Conservation (phyloP, 805 yeast species). For the Myxozyma nipponensis region DNA sequence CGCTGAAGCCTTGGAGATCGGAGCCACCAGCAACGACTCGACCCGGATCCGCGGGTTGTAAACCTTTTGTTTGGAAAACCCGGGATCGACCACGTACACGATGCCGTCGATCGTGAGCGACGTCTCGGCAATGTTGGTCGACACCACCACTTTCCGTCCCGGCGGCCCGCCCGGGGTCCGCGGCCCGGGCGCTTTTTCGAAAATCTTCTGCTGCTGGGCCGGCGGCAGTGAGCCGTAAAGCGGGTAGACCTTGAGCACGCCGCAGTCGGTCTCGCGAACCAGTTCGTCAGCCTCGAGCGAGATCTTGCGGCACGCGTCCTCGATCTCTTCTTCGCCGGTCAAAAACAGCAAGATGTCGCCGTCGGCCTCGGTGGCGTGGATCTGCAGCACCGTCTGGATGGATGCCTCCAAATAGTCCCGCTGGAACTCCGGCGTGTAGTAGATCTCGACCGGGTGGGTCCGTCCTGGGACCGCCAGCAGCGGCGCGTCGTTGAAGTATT, state of each 20-base stretch:
- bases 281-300: constrained; percentile 84
- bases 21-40: constrained; percentile 88
- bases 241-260: constrained; percentile 87
- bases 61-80: constrained; percentile 93
- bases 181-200: constrained; percentile 82
- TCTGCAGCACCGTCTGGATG: constrained; percentile 89
- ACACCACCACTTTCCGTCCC: constrained; percentile 89
- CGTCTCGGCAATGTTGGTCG: constrained; percentile 97
- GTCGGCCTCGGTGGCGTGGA: constrained; percentile 92
- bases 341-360: constrained; percentile 85
- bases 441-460: constrained; percentile 95
- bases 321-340: constrained; percentile 98
- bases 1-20: constrained; percentile 94
- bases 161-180: constrained; percentile 73
- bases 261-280: constrained; percentile 82
- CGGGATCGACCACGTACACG: constrained; percentile 96
- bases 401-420: constrained; percentile 94
- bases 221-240: constrained; percentile 96
- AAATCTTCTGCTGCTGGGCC: constrained; percentile 87
- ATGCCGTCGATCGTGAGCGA: constrained; percentile 96
- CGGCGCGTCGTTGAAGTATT: constrained; percentile 87
- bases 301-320: constrained; percentile 89
- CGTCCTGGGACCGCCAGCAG: constrained; percentile 95
- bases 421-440: constrained; percentile 95
- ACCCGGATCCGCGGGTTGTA: constrained; percentile 95